These are phyloP conservation scores for Amborella trichopoda DNA, from an alignment of 164 flowering plant species.

Conservation along the genomic window DNA sequence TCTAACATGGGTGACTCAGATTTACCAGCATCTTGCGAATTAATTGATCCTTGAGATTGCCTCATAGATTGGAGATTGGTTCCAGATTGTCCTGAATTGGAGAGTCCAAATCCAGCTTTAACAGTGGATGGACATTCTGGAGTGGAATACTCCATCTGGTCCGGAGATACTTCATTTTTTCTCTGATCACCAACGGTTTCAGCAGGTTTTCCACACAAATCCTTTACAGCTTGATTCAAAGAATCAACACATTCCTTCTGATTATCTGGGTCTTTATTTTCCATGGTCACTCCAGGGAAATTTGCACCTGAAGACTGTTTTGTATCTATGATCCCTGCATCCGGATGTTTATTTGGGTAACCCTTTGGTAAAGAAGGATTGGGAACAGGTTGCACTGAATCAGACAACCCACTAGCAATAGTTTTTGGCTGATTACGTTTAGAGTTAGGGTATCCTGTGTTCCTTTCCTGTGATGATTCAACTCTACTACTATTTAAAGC, in stretches of 20 bases:
- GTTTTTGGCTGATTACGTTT: slow-evolving; percentile 30
- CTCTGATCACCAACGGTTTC: slow-evolving; percentile 5
- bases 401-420: slow-evolving; percentile 28
- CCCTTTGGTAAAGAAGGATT: slow-evolving; percentile 8
- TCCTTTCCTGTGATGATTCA: slow-evolving; percentile 35
- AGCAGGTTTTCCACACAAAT: neutral
- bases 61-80: slow-evolving; percentile 4
- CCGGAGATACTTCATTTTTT: slow-evolving; percentile 12
- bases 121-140: slow-evolving; percentile 13
- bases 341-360: slow-evolving; percentile 13
- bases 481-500: slow-evolving; percentile 23
- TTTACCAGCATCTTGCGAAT: slow-evolving; percentile 9
- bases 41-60: slow-evolving; percentile 11
- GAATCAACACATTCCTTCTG: slow-evolving; percentile 15
- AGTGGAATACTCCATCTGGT: slow-evolving; percentile 10
- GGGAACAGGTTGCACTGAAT: slow-evolving; percentile 14
- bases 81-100: slow-evolving; percentile 13
- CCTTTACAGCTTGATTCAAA: neutral
- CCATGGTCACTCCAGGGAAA: slow-evolving; percentile 11
- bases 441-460: slow-evolving; percentile 20
- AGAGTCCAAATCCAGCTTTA: slow-evolving; percentile 1
- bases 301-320: slow-evolving; percentile 12
- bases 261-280: slow-evolving; percentile 12
- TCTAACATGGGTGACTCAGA: slow-evolving; percentile 9
- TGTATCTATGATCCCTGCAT: slow-evolving; percentile 9